Percentiles rank a stretch among this genome's conserved stretches.
phyloP scores from a whole-genome alignment of 208 protist species.

The Wallacemonas rigidus region DNA sequence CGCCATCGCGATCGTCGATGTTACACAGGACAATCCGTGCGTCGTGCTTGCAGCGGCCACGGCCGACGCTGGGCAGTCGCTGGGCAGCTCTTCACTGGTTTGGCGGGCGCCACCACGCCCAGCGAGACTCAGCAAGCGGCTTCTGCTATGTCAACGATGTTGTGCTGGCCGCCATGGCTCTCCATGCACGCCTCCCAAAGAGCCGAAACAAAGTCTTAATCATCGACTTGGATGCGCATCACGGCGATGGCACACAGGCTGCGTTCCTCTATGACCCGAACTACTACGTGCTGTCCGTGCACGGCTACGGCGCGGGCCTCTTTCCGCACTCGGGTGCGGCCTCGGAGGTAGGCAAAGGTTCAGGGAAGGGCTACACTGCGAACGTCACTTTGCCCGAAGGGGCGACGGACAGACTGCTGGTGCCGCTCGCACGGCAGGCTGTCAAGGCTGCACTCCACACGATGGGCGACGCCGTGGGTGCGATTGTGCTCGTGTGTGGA shows the following conservation, averaged over 20 bases:
- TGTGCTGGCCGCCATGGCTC: conserved; percentile 96
- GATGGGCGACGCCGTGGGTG: conserved; percentile 85
- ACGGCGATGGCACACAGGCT: conserved; percentile 98
- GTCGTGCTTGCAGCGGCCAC: neutral
- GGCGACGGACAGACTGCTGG: conserved; percentile 88
- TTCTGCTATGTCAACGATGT: conserved; percentile 99
- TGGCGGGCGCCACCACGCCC: conserved; percentile 96
- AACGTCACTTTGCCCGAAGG: conserved; percentile 92
- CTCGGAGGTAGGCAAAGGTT: conserved; percentile 83
- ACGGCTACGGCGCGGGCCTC: conserved; percentile 94
- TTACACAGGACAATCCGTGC: neutral
- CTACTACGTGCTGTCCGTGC: conserved; percentile 98
- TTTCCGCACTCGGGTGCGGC: conserved; percentile 94
- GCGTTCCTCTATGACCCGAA: conserved; percentile 97
- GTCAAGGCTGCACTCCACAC: conserved; percentile 78
- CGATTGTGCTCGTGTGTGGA: conserved; percentile 97
- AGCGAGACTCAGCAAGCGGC: conserved; percentile 81
- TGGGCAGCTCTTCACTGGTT: conserved; percentile 97
- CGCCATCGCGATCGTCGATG: neutral
- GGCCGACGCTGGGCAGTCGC: conserved; percentile 15
- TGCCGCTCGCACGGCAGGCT: conserved; percentile 66
- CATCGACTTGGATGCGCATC: conserved; percentile 98
- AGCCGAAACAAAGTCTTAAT: conserved; percentile 93
- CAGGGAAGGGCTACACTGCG: conserved; percentile 82
- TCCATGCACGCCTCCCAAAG: conserved; percentile 79